phyloP scores from a whole-genome alignment of 495 filamentous ascomycete genomes.

The Penicillium simplicissimum region DNA sequence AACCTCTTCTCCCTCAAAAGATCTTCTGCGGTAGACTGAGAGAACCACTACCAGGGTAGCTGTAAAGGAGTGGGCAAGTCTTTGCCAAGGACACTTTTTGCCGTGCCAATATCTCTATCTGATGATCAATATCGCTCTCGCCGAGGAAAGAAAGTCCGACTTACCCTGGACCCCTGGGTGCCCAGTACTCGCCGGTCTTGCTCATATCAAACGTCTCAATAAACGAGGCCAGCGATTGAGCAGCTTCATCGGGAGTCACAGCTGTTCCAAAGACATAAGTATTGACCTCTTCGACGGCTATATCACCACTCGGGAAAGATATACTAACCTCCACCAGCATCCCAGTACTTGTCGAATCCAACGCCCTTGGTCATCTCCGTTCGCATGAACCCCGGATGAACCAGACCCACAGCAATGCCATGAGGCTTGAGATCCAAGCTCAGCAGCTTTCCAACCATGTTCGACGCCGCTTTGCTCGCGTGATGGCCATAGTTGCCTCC shows the following conservation, averaged over 20 bases:
- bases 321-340: slow-evolving; percentile 60
- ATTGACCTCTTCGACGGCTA: no score
- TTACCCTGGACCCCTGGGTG: slow-evolving; percentile 64
- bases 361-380: slow-evolving; percentile 72
- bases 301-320: no score
- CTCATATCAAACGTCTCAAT: slow-evolving; percentile 61
- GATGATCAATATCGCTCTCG: not conserved
- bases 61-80: slow-evolving; percentile 63
- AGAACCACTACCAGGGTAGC: slow-evolving; percentile 60
- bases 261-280: slow-evolving; percentile 39
- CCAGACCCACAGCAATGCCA: slow-evolving; percentile 62
- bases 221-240: slow-evolving; percentile 61
- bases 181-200: slow-evolving; percentile 71
- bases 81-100: slow-evolving; percentile 61
- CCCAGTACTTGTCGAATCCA: slow-evolving; percentile 71
- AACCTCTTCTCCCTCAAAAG: not conserved
- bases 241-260: slow-evolving; percentile 67
- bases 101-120: slow-evolving; percentile 69
- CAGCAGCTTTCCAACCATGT: slow-evolving; percentile 74
- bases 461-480: slow-evolving; percentile 68
- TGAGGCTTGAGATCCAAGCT: slow-evolving; percentile 65
- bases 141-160: slow-evolving; percentile 16
- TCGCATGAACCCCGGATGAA: slow-evolving; percentile 76
- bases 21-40: not conserved
- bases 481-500: slow-evolving; percentile 75